Base-by-base conservation (phyloP, 495 filamentous ascomycete species). In the Cairneyella variabilis region DNA sequence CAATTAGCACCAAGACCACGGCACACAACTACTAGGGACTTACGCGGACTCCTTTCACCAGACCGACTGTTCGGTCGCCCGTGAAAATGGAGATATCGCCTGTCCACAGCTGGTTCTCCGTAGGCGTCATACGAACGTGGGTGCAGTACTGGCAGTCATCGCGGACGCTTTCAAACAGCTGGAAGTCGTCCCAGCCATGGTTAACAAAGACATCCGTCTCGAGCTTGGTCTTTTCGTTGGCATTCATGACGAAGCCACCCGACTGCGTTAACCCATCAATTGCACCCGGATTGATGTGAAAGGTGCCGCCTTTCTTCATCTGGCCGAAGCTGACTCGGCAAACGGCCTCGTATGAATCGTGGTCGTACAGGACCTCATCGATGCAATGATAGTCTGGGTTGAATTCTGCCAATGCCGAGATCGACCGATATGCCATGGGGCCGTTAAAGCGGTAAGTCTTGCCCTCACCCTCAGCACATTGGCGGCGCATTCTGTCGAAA, bases 231-330 rank as follows among this genome's bases (percentile, higher is more conserved):
- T 73, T 76, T 57, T 89, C 87, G 47, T 82, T 91, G n/a, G 78
- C 86, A 62, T 91, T 91, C 71, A 89, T 83, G 55, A 83, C 81
- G 66, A 92, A 91, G 16, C 88, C 88, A 11, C 83, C 82, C 28
- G 85, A 70, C 53, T 85, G 81, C 56, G 76, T 77, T 37, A 80
- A 53, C 34, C 79, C 82, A 62, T 90, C 88, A 39, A 89, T 86
- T 72, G 79, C 86, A 65, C 80, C 83, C 1, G 86, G 86, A 43
- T 78, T 76, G 47, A 79, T 79, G 54, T 77, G 69, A 68, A 80
- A 90, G 49, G 74, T 79, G 39, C 80, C 86, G 37, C 77, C 76
- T 12, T 77, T 71, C 12, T 77, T 39, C 10, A 21, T n/a, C 5
- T 10, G 2, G 1, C 68, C 74, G 66, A 91, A 90, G 41, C 73